These are phyloP conservation scores for Pichia heedii DNA, from an alignment of 805 yeast species.

Conservation along the genomic window DNA sequence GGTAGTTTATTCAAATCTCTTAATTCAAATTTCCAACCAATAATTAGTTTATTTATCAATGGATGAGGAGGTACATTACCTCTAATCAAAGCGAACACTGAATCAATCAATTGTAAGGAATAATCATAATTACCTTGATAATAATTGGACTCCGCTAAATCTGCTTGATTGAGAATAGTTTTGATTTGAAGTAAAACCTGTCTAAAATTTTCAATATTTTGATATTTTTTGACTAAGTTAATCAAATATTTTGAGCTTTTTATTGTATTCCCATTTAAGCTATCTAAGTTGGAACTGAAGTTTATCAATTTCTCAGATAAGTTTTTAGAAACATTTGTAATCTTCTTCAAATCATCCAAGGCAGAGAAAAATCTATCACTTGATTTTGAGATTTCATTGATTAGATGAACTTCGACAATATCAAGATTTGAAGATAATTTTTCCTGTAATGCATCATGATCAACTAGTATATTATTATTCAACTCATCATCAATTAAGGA, in stretches of 20 bases:
- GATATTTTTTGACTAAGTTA: constrained; percentile 40
- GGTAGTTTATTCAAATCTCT: constrained; percentile 36
- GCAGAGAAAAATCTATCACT: constrained; percentile 82
- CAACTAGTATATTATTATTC: background rate
- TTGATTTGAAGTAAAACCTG: constrained; percentile 49
- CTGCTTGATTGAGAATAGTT: constrained; percentile 36
- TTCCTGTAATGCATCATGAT: constrained; percentile 59
- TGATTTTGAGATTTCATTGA: constrained; percentile 74
- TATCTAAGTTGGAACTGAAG: constrained; percentile 37
- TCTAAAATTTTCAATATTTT: constrained; percentile 55
- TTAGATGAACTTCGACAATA: constrained; percentile 70
- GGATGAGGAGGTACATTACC: constrained; percentile 35
- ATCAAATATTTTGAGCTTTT: constrained; percentile 41
- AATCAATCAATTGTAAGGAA: constrained; percentile 50
- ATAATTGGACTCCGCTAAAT: constrained; percentile 40
- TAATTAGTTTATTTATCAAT: constrained; percentile 23
- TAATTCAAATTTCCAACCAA: constrained; percentile 37
- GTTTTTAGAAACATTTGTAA: constrained; percentile 44
- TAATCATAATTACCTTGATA: constrained; percentile 37
- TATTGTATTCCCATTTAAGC: constrained; percentile 42
- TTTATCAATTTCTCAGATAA: constrained; percentile 40
- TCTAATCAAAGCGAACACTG: constrained; percentile 47
- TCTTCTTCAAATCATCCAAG: constrained; percentile 62
- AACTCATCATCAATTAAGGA: constrained; percentile 25
- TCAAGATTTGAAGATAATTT: constrained; percentile 77